Conservation (phyloP, 768 basidiomycete genomes). For the Epithele typhae region DNA sequence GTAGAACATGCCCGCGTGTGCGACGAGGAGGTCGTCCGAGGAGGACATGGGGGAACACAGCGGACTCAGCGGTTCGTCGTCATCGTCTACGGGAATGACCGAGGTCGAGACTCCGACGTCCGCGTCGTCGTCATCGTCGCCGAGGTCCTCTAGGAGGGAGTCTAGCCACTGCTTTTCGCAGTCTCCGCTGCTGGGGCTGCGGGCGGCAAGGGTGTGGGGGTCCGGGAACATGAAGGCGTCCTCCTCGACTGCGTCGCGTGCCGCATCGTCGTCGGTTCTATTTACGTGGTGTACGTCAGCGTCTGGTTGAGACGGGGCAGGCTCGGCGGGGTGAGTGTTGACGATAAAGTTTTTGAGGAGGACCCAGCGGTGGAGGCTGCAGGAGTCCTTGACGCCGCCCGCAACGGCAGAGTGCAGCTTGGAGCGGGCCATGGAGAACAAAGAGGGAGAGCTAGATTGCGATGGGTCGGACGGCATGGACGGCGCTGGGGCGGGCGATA, state of each 20-base stretch:
- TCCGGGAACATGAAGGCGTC: slow-evolving; percentile 83
- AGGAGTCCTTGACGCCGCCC: slow-evolving; percentile 51
- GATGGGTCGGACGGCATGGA: slow-evolving; percentile 23
- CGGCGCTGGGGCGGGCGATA: slow-evolving; percentile 15
- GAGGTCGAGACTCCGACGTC: slow-evolving; percentile 22
- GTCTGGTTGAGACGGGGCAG: slow-evolving; percentile 22
- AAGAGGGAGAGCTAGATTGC: slow-evolving; percentile 43
- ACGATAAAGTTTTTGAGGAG: slow-evolving; percentile 81
- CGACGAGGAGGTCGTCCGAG: slow-evolving; percentile 61
- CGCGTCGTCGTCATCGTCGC: slow-evolving; percentile 61
- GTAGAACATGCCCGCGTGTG: slow-evolving; percentile 41
- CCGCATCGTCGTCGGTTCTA: slow-evolving; percentile 39
- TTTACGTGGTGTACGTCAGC: slow-evolving; percentile 32
- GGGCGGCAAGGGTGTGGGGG: slow-evolving; percentile 50
- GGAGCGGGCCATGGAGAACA: slow-evolving; percentile 63
- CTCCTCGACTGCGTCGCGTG: slow-evolving; percentile 46
- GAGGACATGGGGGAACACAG: slow-evolving; percentile 69
- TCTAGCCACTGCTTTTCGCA: slow-evolving; percentile 83
- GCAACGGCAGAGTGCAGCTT: slow-evolving; percentile 67
- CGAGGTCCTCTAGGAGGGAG: slow-evolving; percentile 70
- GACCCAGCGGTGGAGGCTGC: slow-evolving; percentile 84
- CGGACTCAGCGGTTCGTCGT: slow-evolving; percentile 53
- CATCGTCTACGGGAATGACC: slow-evolving; percentile 52
- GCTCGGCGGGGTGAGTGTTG: slow-evolving; percentile 39
- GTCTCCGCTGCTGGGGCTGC: slow-evolving; percentile 33